A percentile compares a stretch with the other conserved stretches of the same genome.
These are phyloP conservation scores for Trapa bicornis DNA, from an alignment of 345 rosid genomes.

Conservation along the genomic window DNA sequence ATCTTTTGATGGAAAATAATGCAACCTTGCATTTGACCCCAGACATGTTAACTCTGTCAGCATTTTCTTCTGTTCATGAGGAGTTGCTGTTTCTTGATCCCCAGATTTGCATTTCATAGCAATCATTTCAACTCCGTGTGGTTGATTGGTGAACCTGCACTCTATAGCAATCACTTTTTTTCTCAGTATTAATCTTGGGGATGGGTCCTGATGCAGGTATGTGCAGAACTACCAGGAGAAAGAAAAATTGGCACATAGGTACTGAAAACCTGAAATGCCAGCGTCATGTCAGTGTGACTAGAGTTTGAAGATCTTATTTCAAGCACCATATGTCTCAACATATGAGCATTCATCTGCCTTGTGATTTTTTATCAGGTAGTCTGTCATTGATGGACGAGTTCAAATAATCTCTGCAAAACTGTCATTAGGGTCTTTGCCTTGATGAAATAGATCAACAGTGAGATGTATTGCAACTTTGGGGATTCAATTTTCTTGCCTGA, in stretches of 20 bases:
- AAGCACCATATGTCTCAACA: background rate
- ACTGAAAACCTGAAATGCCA: slow-evolving; percentile 13
- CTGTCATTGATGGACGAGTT: background rate
- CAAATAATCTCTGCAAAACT: background rate
- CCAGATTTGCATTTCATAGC: too few relatives aligned
- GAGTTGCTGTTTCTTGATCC: too few relatives aligned
- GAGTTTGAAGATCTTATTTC: background rate
- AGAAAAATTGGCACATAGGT: slow-evolving; percentile 50
- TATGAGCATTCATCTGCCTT: background rate
- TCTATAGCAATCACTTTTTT: too few relatives aligned
- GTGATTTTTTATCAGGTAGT: background rate
- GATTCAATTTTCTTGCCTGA: too few relatives aligned
- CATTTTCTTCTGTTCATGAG: too few relatives aligned
- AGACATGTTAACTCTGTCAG: too few relatives aligned
- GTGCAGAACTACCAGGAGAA: slow-evolving; percentile 39
- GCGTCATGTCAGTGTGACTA: background rate
- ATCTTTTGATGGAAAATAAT: background rate
- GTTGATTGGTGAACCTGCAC: background rate
- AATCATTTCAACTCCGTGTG: background rate
- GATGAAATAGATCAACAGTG: background rate
- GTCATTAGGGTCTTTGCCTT: background rate
- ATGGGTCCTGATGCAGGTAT: slow-evolving; percentile 27
- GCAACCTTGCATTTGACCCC: too few relatives aligned
- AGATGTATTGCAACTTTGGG: background rate
- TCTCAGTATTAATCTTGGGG: background rate